Evolutionary conservation across 305 asterid species (phyloP), one percentile per base, ranked within the genome.

Genomic region (Fraxinus albicans): DNA sequence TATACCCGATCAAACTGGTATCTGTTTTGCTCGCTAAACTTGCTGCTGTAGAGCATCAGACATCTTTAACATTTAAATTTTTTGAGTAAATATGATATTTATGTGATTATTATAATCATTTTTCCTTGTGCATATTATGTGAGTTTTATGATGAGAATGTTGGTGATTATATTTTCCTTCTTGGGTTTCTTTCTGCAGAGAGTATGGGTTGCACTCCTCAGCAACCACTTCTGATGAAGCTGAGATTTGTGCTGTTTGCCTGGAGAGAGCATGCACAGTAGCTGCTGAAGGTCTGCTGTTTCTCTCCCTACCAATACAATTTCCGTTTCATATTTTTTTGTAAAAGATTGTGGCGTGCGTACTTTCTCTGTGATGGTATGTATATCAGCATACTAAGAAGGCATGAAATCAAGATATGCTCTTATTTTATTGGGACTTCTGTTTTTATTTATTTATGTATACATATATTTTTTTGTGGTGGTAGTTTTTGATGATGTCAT

Each of bases 241-340:
- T 17, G 97, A 95, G 80, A 89, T 85, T 40, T 94, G 99, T 91
- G 93, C 96, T 7, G 97, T 95, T 86, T 94, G 98, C 89, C 88
- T 96, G 83, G 99, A 96, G 90, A 91, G 99, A 86, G 90, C 93
- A 58, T 96, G 98, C 83, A 85, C 90, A 70, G 98, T 96, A 27
- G 95, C 98, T 75, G 98, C 98, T 60, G 93, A 91, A 92, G 99
- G 98, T 96, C 40, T 12, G 81, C 44, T 65, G 6, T 81, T 47
- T 77, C 12, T 79, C 50, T 60, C 36, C 78, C 21, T 9, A 15
- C 29, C 60, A 65, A 69, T 36, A 1, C 58, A 36, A 67, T 29
- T 63, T 21, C 27, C 0, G 36, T 29, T 67, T 67, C 38, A 67
- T 67, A 67, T 67, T 25, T 67, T 67, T 63, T 63, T 6, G 3